Conservation (phyloP, 805 yeast species). For the Yarrowia alimentaria region DNA sequence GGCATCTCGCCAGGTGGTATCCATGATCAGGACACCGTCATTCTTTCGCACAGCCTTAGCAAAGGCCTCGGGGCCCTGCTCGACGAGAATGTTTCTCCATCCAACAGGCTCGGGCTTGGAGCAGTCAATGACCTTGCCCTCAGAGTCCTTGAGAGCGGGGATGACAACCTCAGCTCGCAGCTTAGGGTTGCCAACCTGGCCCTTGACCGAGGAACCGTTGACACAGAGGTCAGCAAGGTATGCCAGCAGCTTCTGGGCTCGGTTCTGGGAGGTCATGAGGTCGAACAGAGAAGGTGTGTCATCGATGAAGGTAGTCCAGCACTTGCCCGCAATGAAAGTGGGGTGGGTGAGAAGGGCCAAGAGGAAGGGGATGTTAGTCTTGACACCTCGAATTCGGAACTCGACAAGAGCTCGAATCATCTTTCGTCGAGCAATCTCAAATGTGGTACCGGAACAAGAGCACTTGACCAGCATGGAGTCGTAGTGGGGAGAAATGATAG, state of each 20-base stretch:
- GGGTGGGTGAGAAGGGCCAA: conserved; percentile 87
- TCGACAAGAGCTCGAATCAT: conserved; percentile 96
- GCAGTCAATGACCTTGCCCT: conserved; percentile 63
- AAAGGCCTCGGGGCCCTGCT: conserved; percentile 84
- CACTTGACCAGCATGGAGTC: conserved; percentile 98
- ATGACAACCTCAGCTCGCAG: conserved; percentile 69
- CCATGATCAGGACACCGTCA: conserved; percentile 91
- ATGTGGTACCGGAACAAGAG: conserved; percentile 94
- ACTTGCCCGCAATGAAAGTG: conserved; percentile 77
- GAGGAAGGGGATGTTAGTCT: conserved; percentile 95
- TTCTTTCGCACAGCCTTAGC: conserved; percentile 81
- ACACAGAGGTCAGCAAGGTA: conserved; percentile 93
- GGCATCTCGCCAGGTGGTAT: conserved; percentile 99
- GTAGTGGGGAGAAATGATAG: conserved; percentile 93
- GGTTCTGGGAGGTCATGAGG: conserved; percentile 91
- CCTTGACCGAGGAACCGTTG: conserved; percentile 93
- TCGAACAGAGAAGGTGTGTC: conserved; percentile 96
- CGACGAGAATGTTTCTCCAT: conserved; percentile 85
- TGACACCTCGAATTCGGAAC: conserved; percentile 98
- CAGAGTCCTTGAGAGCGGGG: conserved; percentile 66
- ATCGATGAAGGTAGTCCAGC: conserved; percentile 98
- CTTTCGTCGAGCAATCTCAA: conserved; percentile 94
- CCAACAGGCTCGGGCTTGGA: conserved; percentile 64
- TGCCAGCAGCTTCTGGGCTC: conserved; percentile 90
- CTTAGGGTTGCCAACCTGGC: conserved; percentile 92